phyloP scores from a whole-genome alignment of 2,329 filamentous ascomycete species.

The Endoconidiophora polonica region DNA sequence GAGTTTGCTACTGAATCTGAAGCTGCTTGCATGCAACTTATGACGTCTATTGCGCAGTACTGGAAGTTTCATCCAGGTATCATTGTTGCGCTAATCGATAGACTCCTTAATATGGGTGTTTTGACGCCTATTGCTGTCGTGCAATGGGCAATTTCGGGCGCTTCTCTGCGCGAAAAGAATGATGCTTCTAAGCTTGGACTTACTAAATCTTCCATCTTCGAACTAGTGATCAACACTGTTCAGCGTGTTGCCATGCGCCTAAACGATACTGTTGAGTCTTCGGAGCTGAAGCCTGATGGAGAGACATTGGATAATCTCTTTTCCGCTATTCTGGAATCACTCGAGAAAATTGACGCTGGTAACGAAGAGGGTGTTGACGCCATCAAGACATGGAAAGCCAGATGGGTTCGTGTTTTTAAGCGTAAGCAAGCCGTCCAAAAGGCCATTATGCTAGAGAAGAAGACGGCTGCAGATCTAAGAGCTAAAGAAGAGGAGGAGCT shows the following conservation, averaged over 20 bases:
- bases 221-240: constrained; percentile 78
- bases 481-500: constrained; percentile 16
- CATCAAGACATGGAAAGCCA: constrained; percentile 62
- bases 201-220: constrained; percentile 62
- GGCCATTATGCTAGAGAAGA: constrained; percentile 27
- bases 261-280: constrained; percentile 8
- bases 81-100: constrained; percentile 84
- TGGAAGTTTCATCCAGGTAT: constrained; percentile 88
- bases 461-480: constrained; percentile 9
- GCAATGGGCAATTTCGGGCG: constrained; percentile 67
- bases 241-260: constrained; percentile 20
- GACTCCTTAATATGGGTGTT: constrained; percentile 93
- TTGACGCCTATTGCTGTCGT: constrained; percentile 72
- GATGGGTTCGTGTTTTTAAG: constrained; percentile 75
- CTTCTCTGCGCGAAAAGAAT: constrained; percentile 29
- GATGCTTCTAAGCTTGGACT: constrained; percentile 47
- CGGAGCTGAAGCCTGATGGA: constrained; percentile 3
- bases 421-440: constrained; percentile 77
- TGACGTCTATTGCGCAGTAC: constrained; percentile 77
- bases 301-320: constrained; percentile 25
- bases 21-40: constrained; percentile 68
- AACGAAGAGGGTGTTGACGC: constrained; percentile 30
- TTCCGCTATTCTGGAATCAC: constrained; percentile 40
- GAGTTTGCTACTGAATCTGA: constrained; percentile 61
- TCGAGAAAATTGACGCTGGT: constrained; percentile 49